A percentile compares a stretch with the other conserved stretches of the same genome.
Evolutionary conservation across 2,329 filamentous ascomycete genomes (phyloP).

Genomic region (Tympanopsis confertula): DNA sequence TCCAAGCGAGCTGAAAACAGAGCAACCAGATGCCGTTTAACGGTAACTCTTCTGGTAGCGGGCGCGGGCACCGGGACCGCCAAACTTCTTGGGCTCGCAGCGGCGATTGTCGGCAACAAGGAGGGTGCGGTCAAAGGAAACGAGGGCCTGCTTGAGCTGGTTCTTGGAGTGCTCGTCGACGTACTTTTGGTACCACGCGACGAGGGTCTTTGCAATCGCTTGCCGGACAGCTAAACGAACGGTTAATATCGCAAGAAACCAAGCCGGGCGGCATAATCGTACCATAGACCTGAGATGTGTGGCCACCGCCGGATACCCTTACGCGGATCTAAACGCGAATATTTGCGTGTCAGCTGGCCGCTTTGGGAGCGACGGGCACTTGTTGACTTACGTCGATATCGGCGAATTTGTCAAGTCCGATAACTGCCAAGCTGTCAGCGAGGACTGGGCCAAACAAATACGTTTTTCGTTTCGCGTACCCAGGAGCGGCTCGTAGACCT

Average conservation of each 20-base stretch:
- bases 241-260: too few species aligned
- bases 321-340: slow-evolving; percentile 62
- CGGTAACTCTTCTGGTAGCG: slow-evolving; percentile 40
- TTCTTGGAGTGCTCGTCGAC: slow-evolving; percentile 69
- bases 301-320: slow-evolving; percentile 60
- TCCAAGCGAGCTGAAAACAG: too few species aligned
- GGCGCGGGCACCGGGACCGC: slow-evolving; percentile 55
- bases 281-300: too few species aligned
- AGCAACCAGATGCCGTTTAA: too few species aligned
- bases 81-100: slow-evolving; percentile 63
- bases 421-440: too few species aligned
- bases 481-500: neutral
- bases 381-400: too few species aligned
- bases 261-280: too few species aligned
- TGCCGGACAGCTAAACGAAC: too few species aligned
- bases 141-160: slow-evolving; percentile 62
- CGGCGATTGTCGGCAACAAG: slow-evolving; percentile 64
- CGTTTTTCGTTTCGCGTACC: neutral
- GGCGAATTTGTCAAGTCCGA: too few species aligned
- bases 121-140: slow-evolving; percentile 61
- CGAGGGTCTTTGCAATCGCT: slow-evolving; percentile 64
- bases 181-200: slow-evolving; percentile 70
- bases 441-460: too few species aligned
- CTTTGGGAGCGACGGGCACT: too few species aligned
- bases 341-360: too few species aligned